Percentiles rank a stretch among this genome's conserved stretches.
Conservation (phyloP, 176 grass and related monocot genomes). For the Neostapfia colusana region DNA sequence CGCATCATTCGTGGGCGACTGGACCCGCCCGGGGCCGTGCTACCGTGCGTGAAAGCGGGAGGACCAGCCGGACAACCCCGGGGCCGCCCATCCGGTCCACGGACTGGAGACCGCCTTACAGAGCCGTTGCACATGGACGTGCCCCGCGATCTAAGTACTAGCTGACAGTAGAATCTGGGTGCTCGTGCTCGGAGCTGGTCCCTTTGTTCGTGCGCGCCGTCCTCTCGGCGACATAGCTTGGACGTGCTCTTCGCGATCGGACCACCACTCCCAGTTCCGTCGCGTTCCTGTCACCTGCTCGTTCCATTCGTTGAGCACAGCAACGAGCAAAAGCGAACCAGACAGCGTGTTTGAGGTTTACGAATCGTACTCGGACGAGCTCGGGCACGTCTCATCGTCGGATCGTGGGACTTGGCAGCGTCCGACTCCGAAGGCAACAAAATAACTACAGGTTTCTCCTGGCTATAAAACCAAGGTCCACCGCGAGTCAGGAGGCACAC, state of each 20-base stretch:
- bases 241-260: too few relatives aligned
- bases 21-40: constrained; percentile 6
- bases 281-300: neutral
- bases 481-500: neutral
- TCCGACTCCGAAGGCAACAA: neutral
- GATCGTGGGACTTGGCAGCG: neutral
- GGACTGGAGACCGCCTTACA: neutral
- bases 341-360: neutral
- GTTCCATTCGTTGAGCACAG: neutral
- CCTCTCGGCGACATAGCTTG: too few relatives aligned
- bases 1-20: neutral
- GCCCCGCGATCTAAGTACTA: neutral
- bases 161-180: neutral
- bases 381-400: neutral
- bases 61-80: neutral
- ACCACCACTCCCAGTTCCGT: neutral
- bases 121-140: neutral
- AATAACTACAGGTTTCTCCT: neutral
- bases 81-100: neutral
- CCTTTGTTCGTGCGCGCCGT: neutral
- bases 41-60: neutral
- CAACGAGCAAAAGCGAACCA: neutral
- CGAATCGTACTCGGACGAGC: neutral
- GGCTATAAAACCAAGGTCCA: neutral
- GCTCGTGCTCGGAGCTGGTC: neutral